Conservation (phyloP, 495 filamentous ascomycete species). For the Symbiotaphrina buchneri region DNA sequence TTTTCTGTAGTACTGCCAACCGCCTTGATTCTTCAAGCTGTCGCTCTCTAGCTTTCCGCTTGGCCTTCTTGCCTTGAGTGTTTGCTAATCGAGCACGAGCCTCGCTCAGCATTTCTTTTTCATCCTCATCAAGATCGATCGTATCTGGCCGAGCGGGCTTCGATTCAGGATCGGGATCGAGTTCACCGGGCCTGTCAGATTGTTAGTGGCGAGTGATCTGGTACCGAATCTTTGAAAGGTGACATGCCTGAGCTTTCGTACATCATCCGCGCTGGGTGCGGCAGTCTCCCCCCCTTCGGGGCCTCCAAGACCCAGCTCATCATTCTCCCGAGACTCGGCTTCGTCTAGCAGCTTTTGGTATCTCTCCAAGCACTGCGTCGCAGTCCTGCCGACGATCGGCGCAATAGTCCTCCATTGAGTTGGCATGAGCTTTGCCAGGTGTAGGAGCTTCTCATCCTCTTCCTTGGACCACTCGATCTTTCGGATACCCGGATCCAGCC, state of each 20-base stretch:
- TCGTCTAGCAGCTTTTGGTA: slow-evolving; percentile 95
- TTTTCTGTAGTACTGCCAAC: slow-evolving; percentile 78
- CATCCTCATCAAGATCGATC: slow-evolving; percentile 94
- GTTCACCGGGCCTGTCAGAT: slow-evolving; percentile 54
- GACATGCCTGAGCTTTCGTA: slow-evolving; percentile 47
- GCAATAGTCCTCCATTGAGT: slow-evolving; percentile 98
- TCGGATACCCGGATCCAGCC: slow-evolving; percentile 90
- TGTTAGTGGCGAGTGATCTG: slow-evolving; percentile 8
- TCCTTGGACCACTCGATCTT: slow-evolving; percentile 98
- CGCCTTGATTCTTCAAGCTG: slow-evolving; percentile 88
- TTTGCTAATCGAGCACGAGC: slow-evolving; percentile 90
- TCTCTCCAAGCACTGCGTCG: slow-evolving; percentile 87
- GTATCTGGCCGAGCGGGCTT: slow-evolving; percentile 95
- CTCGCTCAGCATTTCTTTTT: slow-evolving; percentile 98
- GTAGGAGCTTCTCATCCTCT: slow-evolving; percentile 92
- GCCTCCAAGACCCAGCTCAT: slow-evolving; percentile 65
- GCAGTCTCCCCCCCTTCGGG: slow-evolving; percentile 70
- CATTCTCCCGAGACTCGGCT: slow-evolving; percentile 73
- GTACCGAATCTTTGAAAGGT: neutral
- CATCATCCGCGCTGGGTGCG: slow-evolving; percentile 85
- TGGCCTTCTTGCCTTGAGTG: slow-evolving; percentile 97
- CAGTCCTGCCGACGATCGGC: slow-evolving; percentile 86
- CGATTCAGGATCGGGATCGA: slow-evolving; percentile 89
- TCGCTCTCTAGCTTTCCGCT: slow-evolving; percentile 86
- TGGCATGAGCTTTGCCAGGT: slow-evolving; percentile 94